Evolutionary conservation across 2,329 filamentous ascomycete species (phyloP), one percentile per base, ranked within the genome.

Genomic region (Ilyonectria robusta): DNA sequence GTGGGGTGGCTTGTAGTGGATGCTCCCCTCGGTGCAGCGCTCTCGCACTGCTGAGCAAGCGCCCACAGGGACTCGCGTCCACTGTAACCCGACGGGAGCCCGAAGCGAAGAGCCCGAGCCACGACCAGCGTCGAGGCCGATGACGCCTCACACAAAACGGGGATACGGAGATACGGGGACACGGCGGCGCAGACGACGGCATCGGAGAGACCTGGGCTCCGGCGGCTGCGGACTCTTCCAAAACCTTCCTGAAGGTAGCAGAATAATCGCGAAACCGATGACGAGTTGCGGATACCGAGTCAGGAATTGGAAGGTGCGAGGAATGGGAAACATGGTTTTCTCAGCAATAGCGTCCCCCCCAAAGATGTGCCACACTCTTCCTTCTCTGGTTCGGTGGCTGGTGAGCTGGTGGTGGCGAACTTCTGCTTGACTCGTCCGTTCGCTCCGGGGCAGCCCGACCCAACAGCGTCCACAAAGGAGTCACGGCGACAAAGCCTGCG

Each of bases 381-480:
- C 60, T 26, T 35, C 50, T 53, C 47, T 53, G 31, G 31, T 5
- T 35, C 15, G 69, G 72, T 73, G 72, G 72, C 70, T 75, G 68
- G 71, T 67, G 64, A 69, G 67, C 60, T 59, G 59, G 68, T 68
- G 66, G 73, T 75, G 73, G 73, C 73, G 64, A 75, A 67, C 66
- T 69, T 58, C 58, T 61, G 37, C 57, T 73, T 75, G 69, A 71
- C 62, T 70, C 63, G 59, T 46, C 59, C 57, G 59, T 23, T 59
- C 26, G 29, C 21, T 54, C 51, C 72, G 71, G 71, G 26, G 51
- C 51, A 65, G 67, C 50, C 67, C 62, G 59, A 61, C 46, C 59
- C 57, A 62, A 57, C 48, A 21, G 61, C 64, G 50, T 50, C 59
- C 55, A 51, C 55, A 56, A 29, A 35, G 40, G 53, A 58, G 63